These are phyloP conservation scores for Xanthoparmelia taractica DNA, from an alignment of 495 filamentous ascomycete genomes.

Conservation along the genomic window DNA sequence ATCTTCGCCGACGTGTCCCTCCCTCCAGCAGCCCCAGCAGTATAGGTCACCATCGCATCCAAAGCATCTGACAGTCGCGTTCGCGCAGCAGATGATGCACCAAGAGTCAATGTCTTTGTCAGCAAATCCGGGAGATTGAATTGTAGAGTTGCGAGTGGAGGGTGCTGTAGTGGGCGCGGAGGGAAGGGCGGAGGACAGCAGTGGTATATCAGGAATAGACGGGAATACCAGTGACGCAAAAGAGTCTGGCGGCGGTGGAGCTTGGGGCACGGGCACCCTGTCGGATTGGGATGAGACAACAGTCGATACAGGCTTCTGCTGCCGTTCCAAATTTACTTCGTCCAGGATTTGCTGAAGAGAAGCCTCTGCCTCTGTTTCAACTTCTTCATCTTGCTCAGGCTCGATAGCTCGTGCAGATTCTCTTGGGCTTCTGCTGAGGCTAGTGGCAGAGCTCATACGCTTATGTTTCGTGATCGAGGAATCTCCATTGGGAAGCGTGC, in stretches of 20 bases:
- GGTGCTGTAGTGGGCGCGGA: conserved; percentile 16
- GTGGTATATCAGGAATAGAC: conserved; percentile 9
- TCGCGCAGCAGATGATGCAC: conserved; percentile 64
- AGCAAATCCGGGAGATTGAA: conserved; percentile 3
- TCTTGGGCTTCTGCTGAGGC: not conserved
- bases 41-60: conserved; percentile 61
- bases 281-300: not conserved
- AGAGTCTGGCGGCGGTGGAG: conserved; percentile 14
- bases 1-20: conserved; percentile 54
- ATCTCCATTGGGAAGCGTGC: conserved; percentile 6
- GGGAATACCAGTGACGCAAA: conserved; percentile 22
- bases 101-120: conserved; percentile 45
- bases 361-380: conserved; percentile 19
- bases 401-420: not conserved
- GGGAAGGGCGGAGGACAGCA: conserved; percentile 9
- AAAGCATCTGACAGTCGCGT: conserved; percentile 52
- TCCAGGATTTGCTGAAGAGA: conserved; percentile 26
- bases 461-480: not conserved
- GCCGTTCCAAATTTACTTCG: conserved; percentile 13
- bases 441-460: not conserved
- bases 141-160: conserved; percentile 7
- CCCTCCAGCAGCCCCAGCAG: conserved; percentile 59
- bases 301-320: conserved; percentile 1
- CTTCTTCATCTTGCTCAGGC: conserved; percentile 19
- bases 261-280: not conserved